Evolutionary conservation across 345 rosid species (phyloP).

Genomic region (Arabis hirsuta): DNA sequence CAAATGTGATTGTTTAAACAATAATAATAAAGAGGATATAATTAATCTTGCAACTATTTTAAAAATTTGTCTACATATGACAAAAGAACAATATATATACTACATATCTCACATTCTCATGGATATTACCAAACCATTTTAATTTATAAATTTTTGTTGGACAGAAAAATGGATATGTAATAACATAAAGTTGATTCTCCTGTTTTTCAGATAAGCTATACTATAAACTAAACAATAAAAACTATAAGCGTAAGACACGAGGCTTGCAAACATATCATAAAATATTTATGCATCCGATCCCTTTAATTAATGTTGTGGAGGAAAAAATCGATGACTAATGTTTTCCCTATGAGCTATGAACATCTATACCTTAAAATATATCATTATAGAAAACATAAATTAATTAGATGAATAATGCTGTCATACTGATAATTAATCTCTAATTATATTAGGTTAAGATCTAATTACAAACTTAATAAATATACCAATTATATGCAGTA

Average conservation of each 20-base stretch:
- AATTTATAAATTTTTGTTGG: too few relatives aligned
- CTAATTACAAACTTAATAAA: background rate
- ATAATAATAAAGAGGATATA: too few relatives aligned
- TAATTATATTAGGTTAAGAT: background rate
- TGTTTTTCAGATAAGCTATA: background rate
- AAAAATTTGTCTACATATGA: background rate
- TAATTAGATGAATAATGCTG: background rate
- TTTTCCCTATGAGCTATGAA: slow-evolving; percentile 9
- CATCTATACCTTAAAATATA: slow-evolving; percentile 12
- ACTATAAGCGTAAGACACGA: background rate
- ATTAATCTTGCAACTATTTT: too few relatives aligned
- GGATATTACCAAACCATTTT: too few relatives aligned
- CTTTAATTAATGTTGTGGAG: slow-evolving; percentile 17
- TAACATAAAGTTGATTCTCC: too few relatives aligned
- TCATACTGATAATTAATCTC: background rate
- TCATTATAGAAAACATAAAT: background rate
- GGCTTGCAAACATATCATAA: slow-evolving; percentile 4
- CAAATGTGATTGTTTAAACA: too few relatives aligned
- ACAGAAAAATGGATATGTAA: too few relatives aligned
- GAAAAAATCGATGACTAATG: slow-evolving; percentile 25
- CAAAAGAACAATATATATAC: background rate
- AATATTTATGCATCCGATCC: background rate
- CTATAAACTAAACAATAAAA: slow-evolving; percentile 2
- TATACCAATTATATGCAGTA: slow-evolving; percentile 21
- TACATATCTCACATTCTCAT: too few relatives aligned